A percentile compares a stretch with the other conserved stretches of the same genome.
Evolutionary conservation across 2,329 filamentous ascomycete species (phyloP).

Genomic region (Aspergillus luchuensis): DNA sequence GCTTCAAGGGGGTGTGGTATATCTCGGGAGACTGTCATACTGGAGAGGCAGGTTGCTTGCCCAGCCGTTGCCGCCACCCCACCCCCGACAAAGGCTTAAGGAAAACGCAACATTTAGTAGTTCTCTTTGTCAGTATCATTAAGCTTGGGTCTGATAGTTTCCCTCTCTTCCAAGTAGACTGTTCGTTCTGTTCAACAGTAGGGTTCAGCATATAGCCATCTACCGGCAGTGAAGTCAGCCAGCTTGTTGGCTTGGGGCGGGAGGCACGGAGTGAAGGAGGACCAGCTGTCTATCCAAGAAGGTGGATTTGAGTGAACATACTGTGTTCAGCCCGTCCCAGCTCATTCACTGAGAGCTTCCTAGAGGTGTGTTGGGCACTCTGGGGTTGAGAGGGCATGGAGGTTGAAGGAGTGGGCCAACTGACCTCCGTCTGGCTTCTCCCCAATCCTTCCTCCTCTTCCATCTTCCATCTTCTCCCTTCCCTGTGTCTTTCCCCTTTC

Average conservation of each 20-base stretch:
- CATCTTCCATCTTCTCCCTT: slow-evolving; percentile 10
- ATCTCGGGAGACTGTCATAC: neutral
- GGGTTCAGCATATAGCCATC: neutral
- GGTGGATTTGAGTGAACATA: neutral
- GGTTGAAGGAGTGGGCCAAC: slow-evolving; percentile 17
- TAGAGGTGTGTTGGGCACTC: slow-evolving; percentile 6
- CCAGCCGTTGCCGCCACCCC: neutral
- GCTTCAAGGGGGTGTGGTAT: neutral
- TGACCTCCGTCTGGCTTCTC: slow-evolving; percentile 15
- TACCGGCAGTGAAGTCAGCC: neutral
- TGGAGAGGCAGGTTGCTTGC: neutral
- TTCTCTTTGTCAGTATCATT: neutral
- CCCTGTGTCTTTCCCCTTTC: slow-evolving; percentile 2
- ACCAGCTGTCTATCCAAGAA: neutral
- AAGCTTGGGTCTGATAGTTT: neutral
- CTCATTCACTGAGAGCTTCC: neutral
- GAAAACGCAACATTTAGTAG: neutral
- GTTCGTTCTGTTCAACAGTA: neutral
- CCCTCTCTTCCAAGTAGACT: neutral
- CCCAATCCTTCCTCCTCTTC: slow-evolving; percentile 10
- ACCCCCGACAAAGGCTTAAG: neutral
- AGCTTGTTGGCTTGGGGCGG: neutral
- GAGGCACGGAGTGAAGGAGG: neutral
- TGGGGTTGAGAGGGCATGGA: slow-evolving; percentile 10
- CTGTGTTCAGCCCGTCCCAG: neutral